Base-by-base conservation (phyloP, 2,329 filamentous ascomycete genomes). In the Orbilia blumenaviensis region DNA sequence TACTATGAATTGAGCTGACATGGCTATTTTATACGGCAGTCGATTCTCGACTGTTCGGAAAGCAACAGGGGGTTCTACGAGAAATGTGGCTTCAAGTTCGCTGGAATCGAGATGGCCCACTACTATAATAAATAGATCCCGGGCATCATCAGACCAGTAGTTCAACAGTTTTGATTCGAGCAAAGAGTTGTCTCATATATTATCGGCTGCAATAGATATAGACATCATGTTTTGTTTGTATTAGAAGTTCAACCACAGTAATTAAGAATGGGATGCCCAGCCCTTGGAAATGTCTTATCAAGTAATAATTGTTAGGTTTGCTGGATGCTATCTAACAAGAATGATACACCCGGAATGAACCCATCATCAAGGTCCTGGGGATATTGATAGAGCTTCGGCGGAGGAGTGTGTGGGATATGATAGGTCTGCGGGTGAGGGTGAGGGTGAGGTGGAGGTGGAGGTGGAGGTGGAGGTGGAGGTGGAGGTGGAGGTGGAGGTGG, bases 21-120 rank as follows among this genome's bases (percentile, higher is more conserved):
- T 34, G 38, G 52, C 41, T 3, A 36, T 9, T 44, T 50, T 54
- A 4, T 14, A 12, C 25, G 12, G 10, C 36, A 95, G 90, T 93
- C 90, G 79, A 98, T 99, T 80, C 88, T 98, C 78, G 94, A 98
- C 84, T 99, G 95, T 86, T 96, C 92, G 79, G 94, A 97, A 84
- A 89, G 91, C 80, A 99, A 98, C 83, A 93, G 97, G 84, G 94
- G 94, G 21, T 98, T 99, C 86, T 99, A 99, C 83, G 87, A 97
- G 83, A 98, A 98, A 87, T 98, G 95, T 84, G 94, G 94, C 72
- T 98, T 96, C 84, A 91, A 93, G 84, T 87, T 93, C 77, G 94
- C 93, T 27, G 95, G 95, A 14, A 85, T 97, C 68, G 92, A 99
- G 84, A 98, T 99, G 95, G 93, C 94, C 46, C 93, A 97, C 85